Base-by-base conservation (phyloP, 345 rosid genomes). In the Murraya koenigii region DNA sequence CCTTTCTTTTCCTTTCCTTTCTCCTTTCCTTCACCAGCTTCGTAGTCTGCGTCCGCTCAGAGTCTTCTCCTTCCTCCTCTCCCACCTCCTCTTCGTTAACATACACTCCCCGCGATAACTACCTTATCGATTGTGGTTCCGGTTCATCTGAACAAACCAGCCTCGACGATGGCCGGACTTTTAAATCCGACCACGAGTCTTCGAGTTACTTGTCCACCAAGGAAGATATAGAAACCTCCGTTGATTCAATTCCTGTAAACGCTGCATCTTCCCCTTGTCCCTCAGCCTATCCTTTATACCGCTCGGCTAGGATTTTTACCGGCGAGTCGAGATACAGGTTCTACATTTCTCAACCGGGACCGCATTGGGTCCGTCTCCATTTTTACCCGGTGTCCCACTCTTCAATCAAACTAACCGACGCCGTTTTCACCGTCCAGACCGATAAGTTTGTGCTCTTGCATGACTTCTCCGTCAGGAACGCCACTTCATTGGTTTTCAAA, bases 361-460 rank as follows among this genome's bases (percentile, higher is more conserved):
- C 86, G 69, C 97, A 93, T 77, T 93, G 94, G 97, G 73, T 95
- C 78, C 95, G 93, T 14, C 95, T 95, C 79, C 86, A 95, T 78
- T 92, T 95, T 26, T 82, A 88, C 79, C 92, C 99, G 5, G 85
- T 92, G 36, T 82, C 87, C 59, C 91, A 93, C 78, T 89, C 89
- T 25, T 79, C 75, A 4, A 78, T 84, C 74, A 80, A 91, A 69
- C 91, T 92, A 32, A 83, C 82, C 0, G 20, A 35, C 0, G 89
- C 94, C 8, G 86, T 84, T 82, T 93, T 93, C 86, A 75, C 88
- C 39, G 86, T 95, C 79, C 74, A 84, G 30, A 82, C 93, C 4
- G 86, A 88, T 9, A 82, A 85, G n/a, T 84, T 86, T 63, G 90
- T 95, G 38, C 95, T 95, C 65, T 80, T 90, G 44, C 90, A 84